Percentiles rank a stretch among this genome's conserved stretches.
phyloP scores from a whole-genome alignment of 2,329 filamentous ascomycete genomes.

The Didymella exigua region DNA sequence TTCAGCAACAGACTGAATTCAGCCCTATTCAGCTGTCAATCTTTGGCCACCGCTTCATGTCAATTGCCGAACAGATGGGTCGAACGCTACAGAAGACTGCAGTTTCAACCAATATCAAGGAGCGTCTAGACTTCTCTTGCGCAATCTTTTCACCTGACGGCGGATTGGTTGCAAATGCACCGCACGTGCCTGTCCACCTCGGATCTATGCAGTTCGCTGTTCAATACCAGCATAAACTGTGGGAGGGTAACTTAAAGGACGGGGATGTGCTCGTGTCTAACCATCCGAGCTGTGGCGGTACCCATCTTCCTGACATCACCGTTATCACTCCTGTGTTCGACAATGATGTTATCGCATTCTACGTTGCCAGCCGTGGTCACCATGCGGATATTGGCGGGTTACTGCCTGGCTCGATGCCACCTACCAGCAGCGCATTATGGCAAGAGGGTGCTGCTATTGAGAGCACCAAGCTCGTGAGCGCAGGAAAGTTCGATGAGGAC shows the following conservation, averaged over 20 bases:
- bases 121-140: constrained; percentile 6
- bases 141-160: constrained; percentile 7
- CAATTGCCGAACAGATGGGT: constrained; percentile 7
- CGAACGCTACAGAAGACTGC: constrained; percentile 2
- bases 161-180: constrained; percentile 2
- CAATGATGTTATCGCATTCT: constrained; percentile 69
- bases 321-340: constrained; percentile 56
- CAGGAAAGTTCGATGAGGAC: constrained; percentile 46
- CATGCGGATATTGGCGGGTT: constrained; percentile 56
- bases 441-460: constrained; percentile 53
- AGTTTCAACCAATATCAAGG: constrained; percentile 6
- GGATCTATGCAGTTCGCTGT: constrained; percentile 31
- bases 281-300: constrained; percentile 50
- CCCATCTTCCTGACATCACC: constrained; percentile 52
- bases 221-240: constrained; percentile 47
- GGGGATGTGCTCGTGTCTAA: constrained; percentile 52
- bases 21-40: constrained; percentile 5
- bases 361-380: constrained; percentile 50
- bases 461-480: constrained; percentile 24
- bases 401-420: constrained; percentile 48
- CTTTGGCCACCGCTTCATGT: constrained; percentile 8
- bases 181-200: constrained; percentile 5
- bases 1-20: not conserved
- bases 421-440: constrained; percentile 51
- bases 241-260: constrained; percentile 41